Percentiles rank a stretch among this genome's conserved stretches.
Evolutionary conservation across 1,139 yeast genomes (phyloP).

Genomic region (Candida anutae): DNA sequence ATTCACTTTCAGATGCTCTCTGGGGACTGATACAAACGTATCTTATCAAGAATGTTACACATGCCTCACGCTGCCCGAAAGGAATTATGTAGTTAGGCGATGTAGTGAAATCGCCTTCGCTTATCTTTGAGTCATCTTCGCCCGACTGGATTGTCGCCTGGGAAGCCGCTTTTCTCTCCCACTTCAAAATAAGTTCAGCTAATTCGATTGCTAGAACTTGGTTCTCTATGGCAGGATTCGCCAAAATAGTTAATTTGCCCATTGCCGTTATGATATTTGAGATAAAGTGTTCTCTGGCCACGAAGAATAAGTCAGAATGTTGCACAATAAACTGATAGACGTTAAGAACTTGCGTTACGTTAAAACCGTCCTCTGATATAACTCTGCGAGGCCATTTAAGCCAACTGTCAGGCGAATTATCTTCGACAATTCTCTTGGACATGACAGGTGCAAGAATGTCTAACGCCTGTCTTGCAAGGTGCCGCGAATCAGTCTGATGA

Average conservation of each 20-base stretch:
- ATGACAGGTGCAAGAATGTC: conserved; percentile 87
- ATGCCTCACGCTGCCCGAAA: conserved; percentile 77
- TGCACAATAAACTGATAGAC: conserved; percentile 86
- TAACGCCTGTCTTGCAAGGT: conserved; percentile 77
- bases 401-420: conserved; percentile 67
- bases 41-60: conserved; percentile 83
- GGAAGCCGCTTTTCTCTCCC: conserved; percentile 57
- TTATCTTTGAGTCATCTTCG: conserved; percentile 7
- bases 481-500: conserved; percentile 79
- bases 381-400: conserved; percentile 93
- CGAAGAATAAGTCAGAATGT: conserved; percentile 77
- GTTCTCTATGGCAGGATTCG: conserved; percentile 75
- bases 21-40: conserved; percentile 85
- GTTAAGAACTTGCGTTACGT: conserved; percentile 75
- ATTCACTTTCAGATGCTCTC: conserved; percentile 74
- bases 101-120: conserved; percentile 27
- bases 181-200: conserved; percentile 73
- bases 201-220: conserved; percentile 83
- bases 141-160: conserved; percentile 13
- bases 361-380: conserved; percentile 81
- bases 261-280: conserved; percentile 89
- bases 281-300: conserved; percentile 82
- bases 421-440: conserved; percentile 55
- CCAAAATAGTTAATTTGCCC: conserved; percentile 81
- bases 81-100: conserved; percentile 54